Base-by-base conservation (phyloP, 2,329 filamentous ascomycete genomes). In the Ustulina deusta region DNA sequence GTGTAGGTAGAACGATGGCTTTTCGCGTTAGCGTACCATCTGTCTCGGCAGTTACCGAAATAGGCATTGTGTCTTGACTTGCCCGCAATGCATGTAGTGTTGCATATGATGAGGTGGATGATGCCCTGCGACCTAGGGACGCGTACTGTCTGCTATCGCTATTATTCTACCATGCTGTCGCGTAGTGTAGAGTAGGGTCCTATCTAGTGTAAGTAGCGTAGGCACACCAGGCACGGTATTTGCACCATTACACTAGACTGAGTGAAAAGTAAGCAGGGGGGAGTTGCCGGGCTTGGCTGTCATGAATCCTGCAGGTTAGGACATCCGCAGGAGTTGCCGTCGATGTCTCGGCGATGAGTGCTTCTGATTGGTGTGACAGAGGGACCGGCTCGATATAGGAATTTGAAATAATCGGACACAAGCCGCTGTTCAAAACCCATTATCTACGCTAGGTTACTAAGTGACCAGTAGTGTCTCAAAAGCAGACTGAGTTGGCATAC, bases 11-110 rank as follows among this genome's bases (percentile, higher is more conserved):
- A 40, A 13, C 36, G 9, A 40, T 3, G 15, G 11, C 36, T 40
- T n/a, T 2, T 40, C 15, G 36, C 36, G 17, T 6, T 44, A 44
- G 15, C 17, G 15, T 34, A n/a, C n/a, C 4, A 11, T 44, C 15
- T 29, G 34, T 34, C 13, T 59, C 62, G 62, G 62, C 3, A 44
- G 49, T 54, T 59, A 46, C 62, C 55, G 27, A 25, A 64, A 58
- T 54, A 59, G 62, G 62, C 38, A 52, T 25, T 40, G 11, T 20
- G 42, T 49, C 51, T 44, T 27, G 17, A 25, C 34, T 22, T 9
- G 22, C 22, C 54, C 22, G 36, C 22, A 42, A 3, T n/a, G 22
- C 22, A n/a, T 27, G 22, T 34, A n/a, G 15, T n/a, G 27, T 34
- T 10, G 27, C 17, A 22, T 20, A 40, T 42, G 36, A 42, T 22